These are phyloP conservation scores for Dictyostelium citrinum DNA, from an alignment of 78 protist genomes.

Conservation along the genomic window DNA sequence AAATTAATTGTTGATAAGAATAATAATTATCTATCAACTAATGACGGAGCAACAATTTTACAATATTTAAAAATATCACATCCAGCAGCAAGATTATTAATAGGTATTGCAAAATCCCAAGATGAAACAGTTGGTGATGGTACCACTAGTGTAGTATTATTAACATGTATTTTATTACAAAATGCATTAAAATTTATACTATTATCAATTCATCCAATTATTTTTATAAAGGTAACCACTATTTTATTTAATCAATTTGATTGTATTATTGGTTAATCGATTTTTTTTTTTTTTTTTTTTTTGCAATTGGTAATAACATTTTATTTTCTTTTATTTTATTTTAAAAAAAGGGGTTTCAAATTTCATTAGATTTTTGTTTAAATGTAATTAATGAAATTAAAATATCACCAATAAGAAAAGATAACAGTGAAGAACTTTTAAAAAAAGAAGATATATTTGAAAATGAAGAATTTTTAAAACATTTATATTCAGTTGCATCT, in stretches of 20 bases:
- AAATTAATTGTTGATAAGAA: constrained; percentile 32
- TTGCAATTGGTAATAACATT: not conserved
- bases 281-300: not conserved
- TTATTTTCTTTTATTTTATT: not conserved
- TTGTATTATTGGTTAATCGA: not conserved
- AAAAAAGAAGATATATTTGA: not conserved
- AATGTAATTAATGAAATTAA: constrained; percentile 11
- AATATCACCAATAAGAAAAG: not conserved
- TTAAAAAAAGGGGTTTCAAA: constrained; percentile 16
- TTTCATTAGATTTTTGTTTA: constrained; percentile 31
- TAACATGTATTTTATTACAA: constrained; percentile 30
- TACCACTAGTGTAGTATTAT: constrained; percentile 43
- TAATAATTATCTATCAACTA: constrained; percentile 16
- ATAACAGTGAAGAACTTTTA: not conserved
- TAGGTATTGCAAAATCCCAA: constrained; percentile 26
- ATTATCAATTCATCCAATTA: constrained; percentile 32
- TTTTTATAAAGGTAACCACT: not conserved
- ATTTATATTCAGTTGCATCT: constrained; percentile 38
- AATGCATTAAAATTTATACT: constrained; percentile 14
- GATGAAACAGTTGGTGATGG: constrained; percentile 75
- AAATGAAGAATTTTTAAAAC: not conserved
- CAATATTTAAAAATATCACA: constrained; percentile 18
- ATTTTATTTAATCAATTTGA: not conserved
- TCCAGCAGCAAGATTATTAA: constrained; percentile 33
- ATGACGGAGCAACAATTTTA: constrained; percentile 68